Base-by-base conservation (phyloP, 2,329 filamentous ascomycete genomes). In the Nemania abortiva region DNA sequence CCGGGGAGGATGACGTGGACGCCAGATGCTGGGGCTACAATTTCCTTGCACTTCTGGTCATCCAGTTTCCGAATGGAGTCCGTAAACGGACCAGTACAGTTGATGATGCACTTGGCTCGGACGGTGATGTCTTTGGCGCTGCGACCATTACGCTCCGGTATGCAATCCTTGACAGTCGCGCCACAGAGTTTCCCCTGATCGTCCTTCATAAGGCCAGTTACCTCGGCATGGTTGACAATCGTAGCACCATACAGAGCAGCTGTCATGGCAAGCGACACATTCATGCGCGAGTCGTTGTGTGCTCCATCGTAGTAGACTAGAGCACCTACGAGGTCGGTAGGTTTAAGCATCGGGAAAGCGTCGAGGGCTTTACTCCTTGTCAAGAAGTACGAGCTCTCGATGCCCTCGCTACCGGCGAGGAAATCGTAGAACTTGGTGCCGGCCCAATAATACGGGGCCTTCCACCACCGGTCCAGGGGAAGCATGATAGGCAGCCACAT, bases 201-300 rank as follows among this genome's bases (percentile, higher is more conserved):
- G 78, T 95, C 90, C 81, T 95, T 97, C 71, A 91, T 87, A 47
- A 97, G 84, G 50, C 87, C 84, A 6, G 90, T 95, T 63, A 97
- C 92, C 79, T 96, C 92, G 76, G 94, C 84, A 81, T 97, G 92
- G 81, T 95, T 97, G 68, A 94, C 88, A 47, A 96, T 88, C 3
- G 92, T 97, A 64, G 90, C 89, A 37, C 93, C 93, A 78, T 96
- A 97, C 52, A 97, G 83, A n/a, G 93, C 92, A 65, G 93, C 93
- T 20, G 94, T 97, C 89, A 95, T 93, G 22, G 92, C 93, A 66
- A 97, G 85, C 9, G 92, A 95, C 31, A 96, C 91, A 78, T 97
- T 97, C 93, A 97, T 97, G 58, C 94, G 89, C 22, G 93, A 96
- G 80, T 97, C 94, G 77, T 97, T 97, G 82, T 97, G 94, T 34